A percentile compares a stretch with the other conserved stretches of the same genome.
These are phyloP conservation scores for Parachaetomium inaequale DNA, from an alignment of 495 filamentous ascomycete genomes.

Conservation along the genomic window DNA sequence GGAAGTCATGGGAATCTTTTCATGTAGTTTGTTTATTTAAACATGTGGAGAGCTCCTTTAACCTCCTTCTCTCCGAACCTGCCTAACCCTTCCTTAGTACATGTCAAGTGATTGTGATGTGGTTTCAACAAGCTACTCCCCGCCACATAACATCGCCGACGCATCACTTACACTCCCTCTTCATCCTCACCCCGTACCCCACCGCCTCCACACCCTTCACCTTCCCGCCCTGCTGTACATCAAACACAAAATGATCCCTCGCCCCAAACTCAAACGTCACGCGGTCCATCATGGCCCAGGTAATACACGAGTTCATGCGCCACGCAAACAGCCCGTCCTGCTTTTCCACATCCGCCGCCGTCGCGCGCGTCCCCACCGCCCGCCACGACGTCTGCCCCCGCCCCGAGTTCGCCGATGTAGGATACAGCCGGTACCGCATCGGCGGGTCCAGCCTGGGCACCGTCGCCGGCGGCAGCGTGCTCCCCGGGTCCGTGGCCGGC, in stretches of 20 bases:
- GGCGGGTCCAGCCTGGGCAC: background rate
- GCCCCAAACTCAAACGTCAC: conserved; percentile 25
- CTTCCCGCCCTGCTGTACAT: conserved; percentile 7
- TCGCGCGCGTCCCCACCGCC: conserved; percentile 24
- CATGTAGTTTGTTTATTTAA: too few relatives aligned
- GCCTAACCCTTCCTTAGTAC: too few relatives aligned
- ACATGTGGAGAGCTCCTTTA: too few relatives aligned
- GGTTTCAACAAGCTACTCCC: too few relatives aligned
- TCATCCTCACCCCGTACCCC: conserved; percentile 15
- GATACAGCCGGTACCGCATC: background rate
- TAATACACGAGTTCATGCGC: conserved; percentile 29
- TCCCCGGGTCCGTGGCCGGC: background rate
- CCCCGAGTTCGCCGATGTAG: background rate
- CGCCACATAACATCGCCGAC: too few relatives aligned
- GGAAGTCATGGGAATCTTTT: too few relatives aligned
- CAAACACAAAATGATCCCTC: conserved; percentile 22
- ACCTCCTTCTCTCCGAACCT: too few relatives aligned
- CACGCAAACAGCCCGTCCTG: conserved; percentile 20
- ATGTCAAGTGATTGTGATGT: too few relatives aligned
- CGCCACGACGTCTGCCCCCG: background rate
- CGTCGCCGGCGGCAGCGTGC: background rate
- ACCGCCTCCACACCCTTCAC: conserved; percentile 15
- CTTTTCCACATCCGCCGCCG: conserved; percentile 21
- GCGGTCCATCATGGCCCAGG: conserved; percentile 36
- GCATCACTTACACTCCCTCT: background rate